phyloP scores from a whole-genome alignment of 805 yeast genomes.

The Candida succiphila region DNA sequence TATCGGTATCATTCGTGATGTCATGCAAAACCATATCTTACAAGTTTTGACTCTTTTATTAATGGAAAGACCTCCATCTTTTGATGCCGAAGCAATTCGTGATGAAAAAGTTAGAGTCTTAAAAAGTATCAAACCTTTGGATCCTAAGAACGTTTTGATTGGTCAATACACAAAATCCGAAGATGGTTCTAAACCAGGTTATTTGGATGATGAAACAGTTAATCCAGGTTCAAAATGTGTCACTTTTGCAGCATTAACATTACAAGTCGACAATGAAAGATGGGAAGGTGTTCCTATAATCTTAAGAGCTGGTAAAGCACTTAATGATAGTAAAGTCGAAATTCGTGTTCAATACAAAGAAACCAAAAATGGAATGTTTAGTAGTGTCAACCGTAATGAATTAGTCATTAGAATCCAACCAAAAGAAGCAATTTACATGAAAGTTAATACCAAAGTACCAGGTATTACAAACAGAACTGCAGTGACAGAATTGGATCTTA shows the following conservation, averaged over 20 bases:
- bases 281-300: slow-evolving; percentile 98
- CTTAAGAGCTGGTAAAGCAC: slow-evolving; percentile 96
- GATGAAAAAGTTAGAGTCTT: slow-evolving; percentile 94
- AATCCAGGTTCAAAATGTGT: slow-evolving; percentile 73
- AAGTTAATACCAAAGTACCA: slow-evolving; percentile 88
- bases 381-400: slow-evolving; percentile 80
- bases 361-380: slow-evolving; percentile 75
- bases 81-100: slow-evolving; percentile 85
- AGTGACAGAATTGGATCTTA: slow-evolving; percentile 82
- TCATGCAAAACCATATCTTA: slow-evolving; percentile 93
- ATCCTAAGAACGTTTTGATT: slow-evolving; percentile 54
- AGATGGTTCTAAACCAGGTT: slow-evolving; percentile 87
- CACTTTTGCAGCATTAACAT: slow-evolving; percentile 80
- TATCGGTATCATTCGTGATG: slow-evolving; percentile 94
- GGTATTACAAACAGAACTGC: slow-evolving; percentile 79
- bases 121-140: slow-evolving; percentile 66
- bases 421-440: slow-evolving; percentile 85
- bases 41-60: slow-evolving; percentile 87
- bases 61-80: slow-evolving; percentile 93
- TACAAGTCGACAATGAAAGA: slow-evolving; percentile 81
- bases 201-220: slow-evolving; percentile 88
- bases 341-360: slow-evolving; percentile 87
- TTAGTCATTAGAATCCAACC: slow-evolving; percentile 93
- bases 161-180: slow-evolving; percentile 84
- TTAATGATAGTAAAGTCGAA: slow-evolving; percentile 91